Evolutionary conservation across 2,329 filamentous ascomycete species (phyloP).

Genomic region (Coniella vitis): DNA sequence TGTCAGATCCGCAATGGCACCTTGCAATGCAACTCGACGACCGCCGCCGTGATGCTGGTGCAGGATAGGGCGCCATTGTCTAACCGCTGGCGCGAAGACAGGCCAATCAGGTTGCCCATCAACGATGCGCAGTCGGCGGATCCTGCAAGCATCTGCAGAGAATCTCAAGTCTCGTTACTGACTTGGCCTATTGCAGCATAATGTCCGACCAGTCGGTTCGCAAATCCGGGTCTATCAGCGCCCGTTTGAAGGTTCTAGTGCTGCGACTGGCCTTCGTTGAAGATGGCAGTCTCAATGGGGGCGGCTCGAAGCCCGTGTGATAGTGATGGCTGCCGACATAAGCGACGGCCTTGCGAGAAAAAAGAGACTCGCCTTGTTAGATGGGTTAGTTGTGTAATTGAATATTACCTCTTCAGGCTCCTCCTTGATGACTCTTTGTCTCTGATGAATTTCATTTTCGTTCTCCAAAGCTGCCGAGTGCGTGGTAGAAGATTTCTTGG

Average conservation of each 20-base stretch:
- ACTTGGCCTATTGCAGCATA: constrained; percentile 10
- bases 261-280: constrained; percentile 4
- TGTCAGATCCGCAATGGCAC: not conserved
- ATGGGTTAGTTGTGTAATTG: constrained; percentile 1
- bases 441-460: not conserved
- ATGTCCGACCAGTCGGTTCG: constrained; percentile 9
- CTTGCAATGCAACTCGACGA: not conserved
- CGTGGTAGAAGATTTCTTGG: not conserved
- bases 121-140: constrained; percentile 1
- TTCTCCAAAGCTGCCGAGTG: not conserved
- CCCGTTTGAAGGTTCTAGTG: not conserved
- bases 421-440: not conserved
- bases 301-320: constrained; percentile 15
- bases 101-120: constrained; percentile 9
- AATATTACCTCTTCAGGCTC: constrained; percentile 8
- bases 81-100: constrained; percentile 13
- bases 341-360: not conserved
- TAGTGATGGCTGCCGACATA: constrained; percentile 15
- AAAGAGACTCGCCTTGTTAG: not conserved
- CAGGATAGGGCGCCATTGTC: constrained; percentile 5
- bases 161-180: not conserved
- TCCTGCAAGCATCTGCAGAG: constrained; percentile 3
- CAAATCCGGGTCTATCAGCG: not conserved
- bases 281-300: constrained; percentile 3
- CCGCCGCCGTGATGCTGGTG: not conserved